A percentile compares a stretch with the other conserved stretches of the same genome.
Conservation (phyloP, 257 asterid genomes). For the Ilex asprella region DNA sequence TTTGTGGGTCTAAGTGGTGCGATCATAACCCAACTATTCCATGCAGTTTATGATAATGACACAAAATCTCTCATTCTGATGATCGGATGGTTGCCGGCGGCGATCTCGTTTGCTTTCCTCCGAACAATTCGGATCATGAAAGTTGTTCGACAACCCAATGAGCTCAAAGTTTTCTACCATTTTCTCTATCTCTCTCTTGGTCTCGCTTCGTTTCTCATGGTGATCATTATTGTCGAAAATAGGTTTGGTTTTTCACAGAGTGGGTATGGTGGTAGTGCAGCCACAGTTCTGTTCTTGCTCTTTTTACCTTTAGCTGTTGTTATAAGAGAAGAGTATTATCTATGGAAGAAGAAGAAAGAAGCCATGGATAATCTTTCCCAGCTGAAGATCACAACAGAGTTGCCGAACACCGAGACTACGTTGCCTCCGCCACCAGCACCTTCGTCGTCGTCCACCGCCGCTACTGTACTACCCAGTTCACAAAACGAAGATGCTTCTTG, state of each 20-base stretch:
- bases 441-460: background rate
- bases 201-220: slow-evolving; percentile 34
- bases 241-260: background rate
- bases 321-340: slow-evolving; percentile 20
- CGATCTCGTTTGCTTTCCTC: slow-evolving; percentile 21
- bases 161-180: slow-evolving; percentile 28
- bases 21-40: slow-evolving; percentile 28
- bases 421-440: background rate
- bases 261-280: slow-evolving; percentile 17
- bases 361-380: slow-evolving; percentile 19
- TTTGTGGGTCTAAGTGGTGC: slow-evolving; percentile 42
- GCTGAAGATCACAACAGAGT: slow-evolving; percentile 25
- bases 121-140: slow-evolving; percentile 27
- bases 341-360: slow-evolving; percentile 15
- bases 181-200: slow-evolving; percentile 28
- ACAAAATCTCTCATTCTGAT: slow-evolving; percentile 23
- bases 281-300: slow-evolving; percentile 14
- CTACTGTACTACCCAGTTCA: background rate
- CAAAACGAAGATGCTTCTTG: slow-evolving; percentile 37
- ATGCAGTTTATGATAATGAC: slow-evolving; percentile 23
- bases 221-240: slow-evolving; percentile 25
- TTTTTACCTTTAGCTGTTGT: slow-evolving; percentile 24
- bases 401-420: background rate
- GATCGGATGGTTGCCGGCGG: slow-evolving; percentile 36
- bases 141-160: slow-evolving; percentile 18